These are phyloP conservation scores for Manihot esculenta DNA, from an alignment of 441 rosid species.

Conservation along the genomic window DNA sequence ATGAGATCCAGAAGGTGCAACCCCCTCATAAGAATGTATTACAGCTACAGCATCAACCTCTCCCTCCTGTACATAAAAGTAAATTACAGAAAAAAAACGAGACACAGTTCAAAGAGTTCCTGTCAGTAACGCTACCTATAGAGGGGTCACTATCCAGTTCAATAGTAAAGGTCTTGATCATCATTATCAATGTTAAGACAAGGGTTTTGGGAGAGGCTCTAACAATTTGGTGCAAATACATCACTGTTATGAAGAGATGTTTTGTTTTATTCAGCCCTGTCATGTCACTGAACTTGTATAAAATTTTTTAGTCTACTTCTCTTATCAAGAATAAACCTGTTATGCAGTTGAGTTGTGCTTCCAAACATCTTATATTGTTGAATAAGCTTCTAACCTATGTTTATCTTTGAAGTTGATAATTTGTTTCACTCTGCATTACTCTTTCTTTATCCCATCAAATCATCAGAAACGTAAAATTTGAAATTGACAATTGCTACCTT, in stretches of 20 bases:
- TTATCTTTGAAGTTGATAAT: conserved; percentile 4
- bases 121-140: neutral
- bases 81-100: conserved; percentile 7
- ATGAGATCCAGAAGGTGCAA: conserved; percentile 71
- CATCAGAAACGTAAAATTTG: neutral
- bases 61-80: conserved; percentile 57
- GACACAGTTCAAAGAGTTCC: neutral
- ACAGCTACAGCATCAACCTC: conserved; percentile 66
- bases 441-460: neutral
- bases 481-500: neutral
- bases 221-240: too few relatives aligned
- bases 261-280: too few relatives aligned
- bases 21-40: conserved; percentile 82
- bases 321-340: neutral
- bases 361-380: neutral
- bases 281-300: neutral
- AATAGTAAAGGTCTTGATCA: too few relatives aligned
- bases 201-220: too few relatives aligned
- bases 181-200: too few relatives aligned
- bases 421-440: neutral
- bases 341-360: neutral
- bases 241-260: too few relatives aligned
- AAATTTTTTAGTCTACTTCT: neutral
- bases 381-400: neutral
- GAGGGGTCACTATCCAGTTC: neutral